A percentile compares a stretch with the other conserved stretches of the same genome.
phyloP scores from a whole-genome alignment of 345 rosid species.

The Eucalyptus decipiens region DNA sequence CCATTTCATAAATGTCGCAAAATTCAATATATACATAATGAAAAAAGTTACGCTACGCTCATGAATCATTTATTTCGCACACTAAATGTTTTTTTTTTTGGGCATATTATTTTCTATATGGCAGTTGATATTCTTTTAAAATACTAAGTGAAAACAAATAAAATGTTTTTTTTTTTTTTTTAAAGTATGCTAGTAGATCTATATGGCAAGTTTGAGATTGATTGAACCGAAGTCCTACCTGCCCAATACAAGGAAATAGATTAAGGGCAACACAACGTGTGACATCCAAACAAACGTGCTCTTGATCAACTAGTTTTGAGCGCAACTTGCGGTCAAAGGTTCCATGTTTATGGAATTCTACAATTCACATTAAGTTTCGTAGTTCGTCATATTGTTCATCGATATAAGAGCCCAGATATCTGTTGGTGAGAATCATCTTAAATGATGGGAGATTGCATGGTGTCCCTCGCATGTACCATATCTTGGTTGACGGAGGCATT shows the following conservation, averaged over 20 bases:
- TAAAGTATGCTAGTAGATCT: background rate
- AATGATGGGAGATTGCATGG: background rate
- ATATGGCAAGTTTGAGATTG: background rate
- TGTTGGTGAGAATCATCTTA: background rate
- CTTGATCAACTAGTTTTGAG: background rate
- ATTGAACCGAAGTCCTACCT: background rate
- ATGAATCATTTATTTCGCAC: background rate
- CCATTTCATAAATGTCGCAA: background rate
- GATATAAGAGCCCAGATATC: background rate
- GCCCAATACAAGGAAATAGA: background rate
- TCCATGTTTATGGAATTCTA: background rate
- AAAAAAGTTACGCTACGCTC: background rate
- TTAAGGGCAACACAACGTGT: background rate
- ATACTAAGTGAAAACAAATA: background rate
- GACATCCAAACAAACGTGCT: fast-evolving
- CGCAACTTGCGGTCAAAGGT: fast-evolving
- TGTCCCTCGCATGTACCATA: background rate
- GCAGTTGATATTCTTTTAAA: background rate
- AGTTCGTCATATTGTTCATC: background rate
- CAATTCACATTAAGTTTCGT: background rate
- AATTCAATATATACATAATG: background rate
- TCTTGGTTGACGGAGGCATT: background rate
- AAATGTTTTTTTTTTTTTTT: background rate
- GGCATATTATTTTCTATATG: background rate
- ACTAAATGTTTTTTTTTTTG: fast-evolving